Base-by-base conservation (phyloP, 352 stramenopile species). In the Globisporangium irregulare region DNA sequence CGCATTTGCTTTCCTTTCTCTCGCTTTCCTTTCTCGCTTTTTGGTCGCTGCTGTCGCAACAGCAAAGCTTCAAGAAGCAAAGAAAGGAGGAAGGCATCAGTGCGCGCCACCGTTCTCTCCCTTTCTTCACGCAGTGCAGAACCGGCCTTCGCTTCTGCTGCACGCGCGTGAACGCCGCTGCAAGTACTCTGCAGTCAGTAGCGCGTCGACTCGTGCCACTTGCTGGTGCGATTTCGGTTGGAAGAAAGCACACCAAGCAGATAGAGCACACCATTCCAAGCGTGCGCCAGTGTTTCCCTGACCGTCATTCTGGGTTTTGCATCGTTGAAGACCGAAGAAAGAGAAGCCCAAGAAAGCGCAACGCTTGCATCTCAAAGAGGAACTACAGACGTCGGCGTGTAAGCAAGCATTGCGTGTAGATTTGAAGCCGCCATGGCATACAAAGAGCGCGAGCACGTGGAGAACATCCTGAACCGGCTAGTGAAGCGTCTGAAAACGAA, bases 361-460 rank as follows among this genome's bases (percentile, higher is more conserved):
- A 46, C 25, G 3, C 2, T 25, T 8, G 9, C 29, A 24, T 6
- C 34, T 48, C 22, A 32, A 43, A 20, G 4, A 4, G 36, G 10
- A 34, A 12, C 18, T 51, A 8, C 18, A 7, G 2, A 29, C 32
- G 24, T 15, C 9, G 25, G 56, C n/a, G 56, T 60, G 27, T 50
- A 24, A 22, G 12, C 46, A 51, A 51, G 7, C 43, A 7, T 22
- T 7, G 20, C 18, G 18, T 24, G 18, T 32, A 41, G 36, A 32
- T 24, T 24, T 24, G 50, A 41, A 59, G 22, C 4, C 22, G 7
- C 15, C 56, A 72, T 72, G 66, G 22, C 63, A 50, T 76, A 74
- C 70, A 76, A 78, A 65, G 82, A 92, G 68, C 84, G 79, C 51
- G 86, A 93, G 72, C 84, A 89, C 22, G 77, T 93, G 54, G 86